phyloP scores from a whole-genome alignment of 371 early-diverging fungal species.

The Mortierella sp. region DNA sequence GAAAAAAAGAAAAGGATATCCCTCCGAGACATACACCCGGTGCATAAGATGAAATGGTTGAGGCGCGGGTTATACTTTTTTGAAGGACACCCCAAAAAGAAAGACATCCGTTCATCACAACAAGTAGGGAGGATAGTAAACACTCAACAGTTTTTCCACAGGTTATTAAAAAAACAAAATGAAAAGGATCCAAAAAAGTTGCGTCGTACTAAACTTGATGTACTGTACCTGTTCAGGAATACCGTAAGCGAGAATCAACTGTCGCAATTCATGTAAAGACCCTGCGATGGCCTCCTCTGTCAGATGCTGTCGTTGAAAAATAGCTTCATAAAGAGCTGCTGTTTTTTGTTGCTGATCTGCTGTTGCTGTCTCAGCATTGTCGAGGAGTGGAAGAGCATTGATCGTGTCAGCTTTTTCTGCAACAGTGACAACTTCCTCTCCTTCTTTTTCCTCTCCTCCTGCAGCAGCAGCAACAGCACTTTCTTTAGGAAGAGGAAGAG shows the following conservation, averaged over 20 bases:
- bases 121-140: background rate
- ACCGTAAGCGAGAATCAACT: constrained; percentile 53
- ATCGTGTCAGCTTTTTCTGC: background rate
- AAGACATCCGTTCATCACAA: background rate
- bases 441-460: constrained; percentile 6
- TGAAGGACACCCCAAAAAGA: background rate
- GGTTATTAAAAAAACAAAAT: constrained; percentile 13
- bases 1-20: constrained; percentile 1
- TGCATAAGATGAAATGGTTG: background rate
- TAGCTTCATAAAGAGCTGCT: constrained; percentile 26
- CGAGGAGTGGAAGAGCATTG: background rate
- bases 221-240: constrained; percentile 52
- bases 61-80: background rate
- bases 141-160: background rate
- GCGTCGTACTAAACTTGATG: too few species aligned
- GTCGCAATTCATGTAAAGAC: constrained; percentile 44
- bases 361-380: background rate
- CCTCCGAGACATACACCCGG: background rate
- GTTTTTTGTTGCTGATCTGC: constrained; percentile 21
- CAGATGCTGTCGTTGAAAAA: constrained; percentile 41
- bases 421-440: background rate
- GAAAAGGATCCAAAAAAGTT: constrained; percentile 8
- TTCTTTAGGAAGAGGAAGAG: background rate
- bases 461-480: background rate
- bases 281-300: constrained; percentile 37